Percentiles rank a stretch among this genome's conserved stretches.
Conservation (phyloP, 768 basidiomycete genomes). For the Naganishia friedmannii region DNA sequence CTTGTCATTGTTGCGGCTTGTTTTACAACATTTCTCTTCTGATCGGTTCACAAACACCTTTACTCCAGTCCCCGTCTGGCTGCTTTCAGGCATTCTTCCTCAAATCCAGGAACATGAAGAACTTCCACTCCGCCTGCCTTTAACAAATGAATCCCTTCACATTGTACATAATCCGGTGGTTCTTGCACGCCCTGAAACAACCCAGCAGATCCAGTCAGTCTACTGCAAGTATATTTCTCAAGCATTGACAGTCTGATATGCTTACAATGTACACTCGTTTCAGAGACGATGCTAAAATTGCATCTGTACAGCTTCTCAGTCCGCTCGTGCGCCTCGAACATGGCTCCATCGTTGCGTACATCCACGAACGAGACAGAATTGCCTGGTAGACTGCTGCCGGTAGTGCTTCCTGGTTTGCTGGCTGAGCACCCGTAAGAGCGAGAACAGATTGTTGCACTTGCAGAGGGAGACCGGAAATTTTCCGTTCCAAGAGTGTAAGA, state of each 20-base stretch:
- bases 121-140: slow-evolving; percentile 50
- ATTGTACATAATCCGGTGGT: slow-evolving; percentile 89
- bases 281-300: slow-evolving; percentile 68
- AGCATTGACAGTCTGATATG: neutral
- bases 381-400: slow-evolving; percentile 49
- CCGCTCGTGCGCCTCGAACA: slow-evolving; percentile 88
- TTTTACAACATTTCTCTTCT: neutral
- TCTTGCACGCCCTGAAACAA: slow-evolving; percentile 67
- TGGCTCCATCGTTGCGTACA: slow-evolving; percentile 95
- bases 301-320: slow-evolving; percentile 77
- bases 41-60: no score
- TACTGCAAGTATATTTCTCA: neutral
- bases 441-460: neutral
- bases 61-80: slow-evolving; percentile 61
- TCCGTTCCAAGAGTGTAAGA: slow-evolving; percentile 64
- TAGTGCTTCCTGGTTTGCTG: slow-evolving; percentile 5
- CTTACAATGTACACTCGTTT: slow-evolving; percentile 68
- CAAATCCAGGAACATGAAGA: slow-evolving; percentile 57
- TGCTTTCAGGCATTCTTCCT: slow-evolving; percentile 72
- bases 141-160: slow-evolving; percentile 72
- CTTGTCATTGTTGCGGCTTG: neutral
- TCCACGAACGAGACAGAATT: slow-evolving; percentile 64
- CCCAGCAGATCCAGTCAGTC: neutral
- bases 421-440: neutral
- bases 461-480: slow-evolving; percentile 45